A percentile compares a stretch with the other conserved stretches of the same genome.
Evolutionary conservation across 441 rosid genomes (phyloP).

Genomic region (Theobroma grandiflorum): DNA sequence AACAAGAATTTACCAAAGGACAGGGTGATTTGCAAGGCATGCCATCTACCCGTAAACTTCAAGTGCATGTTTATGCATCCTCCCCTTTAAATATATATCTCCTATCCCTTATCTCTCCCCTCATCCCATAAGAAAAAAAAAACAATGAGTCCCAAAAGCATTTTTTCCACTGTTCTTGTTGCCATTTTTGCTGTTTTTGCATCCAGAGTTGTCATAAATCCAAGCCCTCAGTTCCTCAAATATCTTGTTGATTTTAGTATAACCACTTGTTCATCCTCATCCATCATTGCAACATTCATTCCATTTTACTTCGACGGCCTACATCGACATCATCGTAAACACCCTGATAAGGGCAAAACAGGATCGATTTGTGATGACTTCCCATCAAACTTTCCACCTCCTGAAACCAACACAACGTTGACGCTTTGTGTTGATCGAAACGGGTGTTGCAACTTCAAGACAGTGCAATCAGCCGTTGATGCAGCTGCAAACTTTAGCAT

Average conservation of each 20-base stretch:
- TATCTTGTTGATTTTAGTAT: constrained; percentile 23
- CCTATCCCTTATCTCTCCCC: constrained; percentile 24
- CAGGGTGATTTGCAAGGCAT: constrained; percentile 89
- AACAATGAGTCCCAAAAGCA: constrained; percentile 33
- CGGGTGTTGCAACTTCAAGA: constrained; percentile 88
- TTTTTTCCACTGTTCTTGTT: constrained; percentile 42
- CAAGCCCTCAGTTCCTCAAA: constrained; percentile 23
- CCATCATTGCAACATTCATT: constrained; percentile 21
- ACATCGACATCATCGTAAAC: constrained; percentile 29
- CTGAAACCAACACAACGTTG: constrained; percentile 66
- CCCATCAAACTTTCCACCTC: constrained; percentile 68
- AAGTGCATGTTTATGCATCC: constrained; percentile 46
- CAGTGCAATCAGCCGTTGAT: constrained; percentile 84
- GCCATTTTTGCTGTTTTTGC: constrained; percentile 52
- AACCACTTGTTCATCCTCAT: constrained; percentile 23
- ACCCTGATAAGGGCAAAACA: constrained; percentile 33
- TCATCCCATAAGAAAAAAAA: neutral
- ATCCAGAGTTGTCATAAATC: constrained; percentile 39
- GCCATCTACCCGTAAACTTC: constrained; percentile 77
- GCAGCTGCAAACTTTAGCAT: constrained; percentile 57
- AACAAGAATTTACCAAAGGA: constrained; percentile 28
- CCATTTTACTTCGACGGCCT: neutral
- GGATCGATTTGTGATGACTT: constrained; percentile 73
- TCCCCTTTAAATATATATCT: constrained; percentile 23
- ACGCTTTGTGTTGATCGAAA: constrained; percentile 75